Evolutionary conservation across 768 basidiomycete genomes (phyloP).

Genomic region (Lyophyllum decastes): DNA sequence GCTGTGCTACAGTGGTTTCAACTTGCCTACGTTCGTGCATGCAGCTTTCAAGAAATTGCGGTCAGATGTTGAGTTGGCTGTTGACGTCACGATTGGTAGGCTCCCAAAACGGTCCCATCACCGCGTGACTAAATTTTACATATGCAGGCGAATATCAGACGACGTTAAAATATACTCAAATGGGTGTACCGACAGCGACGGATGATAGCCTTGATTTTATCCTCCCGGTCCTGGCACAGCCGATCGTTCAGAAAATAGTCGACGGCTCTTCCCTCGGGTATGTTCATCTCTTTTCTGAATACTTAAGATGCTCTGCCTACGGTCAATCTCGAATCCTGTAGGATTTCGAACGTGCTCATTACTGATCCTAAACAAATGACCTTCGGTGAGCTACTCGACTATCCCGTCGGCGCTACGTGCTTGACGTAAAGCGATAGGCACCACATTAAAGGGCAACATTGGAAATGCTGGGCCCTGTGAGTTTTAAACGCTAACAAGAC

Average conservation of each 20-base stretch:
- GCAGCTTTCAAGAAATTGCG: slow-evolving; percentile 64
- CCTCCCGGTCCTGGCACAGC: slow-evolving; percentile 68
- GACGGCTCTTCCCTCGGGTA: slow-evolving; percentile 57
- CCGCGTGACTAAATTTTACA: not conserved
- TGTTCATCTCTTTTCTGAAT: slow-evolving; percentile 7
- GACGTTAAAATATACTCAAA: slow-evolving; percentile 61
- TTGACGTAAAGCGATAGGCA: slow-evolving; percentile 31
- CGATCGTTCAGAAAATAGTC: slow-evolving; percentile 76
- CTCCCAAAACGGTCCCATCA: not conserved
- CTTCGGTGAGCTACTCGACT: slow-evolving; percentile 44
- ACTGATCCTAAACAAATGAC: slow-evolving; percentile 54
- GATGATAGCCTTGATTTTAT: slow-evolving; percentile 64
- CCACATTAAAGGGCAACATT: slow-evolving; percentile 60
- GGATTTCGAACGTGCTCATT: slow-evolving; percentile 64
- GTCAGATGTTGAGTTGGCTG: slow-evolving; percentile 59
- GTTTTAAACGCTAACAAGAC: slow-evolving; percentile 20
- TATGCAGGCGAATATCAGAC: slow-evolving; percentile 62
- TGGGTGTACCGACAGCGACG: slow-evolving; percentile 54
- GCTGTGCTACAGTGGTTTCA: slow-evolving; percentile 50
- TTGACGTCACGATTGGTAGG: slow-evolving; percentile 59
- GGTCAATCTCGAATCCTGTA: slow-evolving; percentile 19
- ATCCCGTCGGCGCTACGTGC: not conserved
- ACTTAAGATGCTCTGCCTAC: not conserved
- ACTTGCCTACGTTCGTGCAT: slow-evolving; percentile 62
- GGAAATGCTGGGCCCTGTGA: slow-evolving; percentile 73